phyloP scores from a whole-genome alignment of 495 filamentous ascomycete genomes.

The Penicillium simplicissimum region DNA sequence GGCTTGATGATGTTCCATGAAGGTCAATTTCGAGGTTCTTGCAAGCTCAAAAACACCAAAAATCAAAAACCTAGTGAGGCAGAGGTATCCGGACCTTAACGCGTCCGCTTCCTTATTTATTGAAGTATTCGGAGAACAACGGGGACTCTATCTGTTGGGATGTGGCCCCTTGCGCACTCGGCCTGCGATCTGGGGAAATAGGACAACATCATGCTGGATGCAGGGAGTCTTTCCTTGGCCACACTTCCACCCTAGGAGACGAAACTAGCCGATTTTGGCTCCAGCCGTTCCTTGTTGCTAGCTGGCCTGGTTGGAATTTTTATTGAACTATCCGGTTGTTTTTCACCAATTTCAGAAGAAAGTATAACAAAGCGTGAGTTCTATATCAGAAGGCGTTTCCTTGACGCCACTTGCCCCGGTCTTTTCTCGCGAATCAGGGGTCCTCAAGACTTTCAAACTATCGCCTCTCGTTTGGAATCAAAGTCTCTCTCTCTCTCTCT shows the following conservation, averaged over 20 bases:
- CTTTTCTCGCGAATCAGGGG: slow-evolving; percentile 6
- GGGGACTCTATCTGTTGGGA: slow-evolving; percentile 13
- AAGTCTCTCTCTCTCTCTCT: background rate
- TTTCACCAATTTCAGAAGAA: background rate
- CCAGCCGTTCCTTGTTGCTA: slow-evolving; percentile 16
- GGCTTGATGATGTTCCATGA: background rate
- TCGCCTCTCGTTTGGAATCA: slow-evolving; percentile 13
- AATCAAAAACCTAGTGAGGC: background rate
- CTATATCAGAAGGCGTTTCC: background rate
- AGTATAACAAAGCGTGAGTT: background rate
- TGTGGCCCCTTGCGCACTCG: slow-evolving; percentile 26
- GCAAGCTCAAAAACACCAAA: background rate
- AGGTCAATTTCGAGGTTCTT: background rate
- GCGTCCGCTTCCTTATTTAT: no score
- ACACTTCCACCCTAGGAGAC: slow-evolving; percentile 11
- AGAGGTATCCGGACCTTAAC: slow-evolving; percentile 4
- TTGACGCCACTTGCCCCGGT: background rate
- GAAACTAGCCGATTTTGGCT: slow-evolving; percentile 23
- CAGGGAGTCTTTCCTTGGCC: slow-evolving; percentile 19
- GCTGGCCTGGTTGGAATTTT: slow-evolving; percentile 19
- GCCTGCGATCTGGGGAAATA: slow-evolving; percentile 26
- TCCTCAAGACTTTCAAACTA: background rate
- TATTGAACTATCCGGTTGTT: slow-evolving; percentile 5
- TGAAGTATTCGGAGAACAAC: slow-evolving; percentile 4
- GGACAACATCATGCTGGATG: slow-evolving; percentile 26